Evolutionary conservation across 371 early-diverging fungal species (phyloP).

Genomic region (Rhizopus sp.): DNA sequence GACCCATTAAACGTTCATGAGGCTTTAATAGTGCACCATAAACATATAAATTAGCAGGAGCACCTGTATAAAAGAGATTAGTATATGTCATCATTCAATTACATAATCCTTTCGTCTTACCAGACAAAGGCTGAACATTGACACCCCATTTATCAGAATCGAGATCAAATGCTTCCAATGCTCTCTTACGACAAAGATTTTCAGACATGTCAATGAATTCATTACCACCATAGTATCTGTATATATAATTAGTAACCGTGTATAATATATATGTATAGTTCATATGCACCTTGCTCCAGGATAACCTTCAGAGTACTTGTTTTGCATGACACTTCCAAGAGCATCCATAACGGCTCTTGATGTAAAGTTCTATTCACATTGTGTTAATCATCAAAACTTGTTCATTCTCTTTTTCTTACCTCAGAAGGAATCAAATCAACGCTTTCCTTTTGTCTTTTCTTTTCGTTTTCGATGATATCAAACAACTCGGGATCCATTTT

Average conservation of each 20-base stretch:
- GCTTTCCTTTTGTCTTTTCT: slow-evolving; percentile 93
- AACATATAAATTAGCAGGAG: slow-evolving; percentile 98
- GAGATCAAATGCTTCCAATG: slow-evolving; percentile 91
- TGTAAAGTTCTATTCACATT: slow-evolving; percentile 88
- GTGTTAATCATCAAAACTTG: background rate
- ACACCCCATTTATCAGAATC: slow-evolving; percentile 96
- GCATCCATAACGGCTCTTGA: slow-evolving; percentile 97
- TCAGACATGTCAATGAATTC: slow-evolving; percentile 98
- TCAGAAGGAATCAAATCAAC: slow-evolving; percentile 97
- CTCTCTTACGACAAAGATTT: slow-evolving; percentile 93
- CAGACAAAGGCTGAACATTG: slow-evolving; percentile 96
- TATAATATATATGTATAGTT: background rate
- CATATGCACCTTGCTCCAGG: slow-evolving; percentile 81
- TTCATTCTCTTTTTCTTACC: slow-evolving; percentile 43
- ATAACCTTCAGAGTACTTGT: slow-evolving; percentile 99
- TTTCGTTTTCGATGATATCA: slow-evolving; percentile 95
- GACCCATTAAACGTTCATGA: slow-evolving; percentile 99
- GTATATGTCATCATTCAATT: background rate
- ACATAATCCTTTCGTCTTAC: slow-evolving; percentile 45
- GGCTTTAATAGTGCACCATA: slow-evolving; percentile 96
- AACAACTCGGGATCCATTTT: slow-evolving; percentile 92
- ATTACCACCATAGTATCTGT: slow-evolving; percentile 98
- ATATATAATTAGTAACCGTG: background rate
- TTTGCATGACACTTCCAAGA: slow-evolving; percentile 97
- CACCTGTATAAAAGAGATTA: slow-evolving; percentile 50